Conservation (phyloP, 176 grass and related monocot species). For the Rhynchospora breviuscula region DNA sequence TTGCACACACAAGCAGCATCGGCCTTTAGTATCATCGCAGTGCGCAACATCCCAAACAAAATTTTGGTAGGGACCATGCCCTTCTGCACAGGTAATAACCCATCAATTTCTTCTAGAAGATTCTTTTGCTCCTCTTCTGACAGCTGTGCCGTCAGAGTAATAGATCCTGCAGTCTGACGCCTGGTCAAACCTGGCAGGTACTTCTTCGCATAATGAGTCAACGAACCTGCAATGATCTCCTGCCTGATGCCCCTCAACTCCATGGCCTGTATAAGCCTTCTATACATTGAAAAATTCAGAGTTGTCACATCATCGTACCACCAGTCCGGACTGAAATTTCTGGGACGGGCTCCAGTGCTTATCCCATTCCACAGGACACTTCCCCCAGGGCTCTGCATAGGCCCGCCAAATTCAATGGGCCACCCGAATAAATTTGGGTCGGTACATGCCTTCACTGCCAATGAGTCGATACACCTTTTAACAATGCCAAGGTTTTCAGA, state of each 20-base stretch:
- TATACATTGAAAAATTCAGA: conserved; percentile 71
- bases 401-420: conserved; percentile 63
- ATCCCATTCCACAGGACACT: conserved; percentile 90
- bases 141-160: conserved; percentile 30
- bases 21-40: conserved; percentile 69
- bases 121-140: conserved; percentile 72
- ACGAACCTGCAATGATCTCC: conserved; percentile 69
- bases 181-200: conserved; percentile 74
- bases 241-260: conserved; percentile 53
- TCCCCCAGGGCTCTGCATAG: conserved; percentile 79
- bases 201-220: conserved; percentile 66
- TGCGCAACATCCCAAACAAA: conserved; percentile 70
- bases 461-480: conserved; percentile 81
- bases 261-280: conserved; percentile 68
- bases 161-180: conserved; percentile 46
- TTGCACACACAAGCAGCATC: conserved; percentile 54
- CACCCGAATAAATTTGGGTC: conserved; percentile 81
- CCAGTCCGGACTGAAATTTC: conserved; percentile 85
- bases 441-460: conserved; percentile 65
- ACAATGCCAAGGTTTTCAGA: conserved; percentile 75
- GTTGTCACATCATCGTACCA: conserved; percentile 77
- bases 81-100: conserved; percentile 56
- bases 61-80: conserved; percentile 62
- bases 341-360: conserved; percentile 70
- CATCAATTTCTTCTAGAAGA: conserved; percentile 69